These are phyloP conservation scores for Lagerstroemia speciosa DNA, from an alignment of 345 rosid species.

Conservation along the genomic window DNA sequence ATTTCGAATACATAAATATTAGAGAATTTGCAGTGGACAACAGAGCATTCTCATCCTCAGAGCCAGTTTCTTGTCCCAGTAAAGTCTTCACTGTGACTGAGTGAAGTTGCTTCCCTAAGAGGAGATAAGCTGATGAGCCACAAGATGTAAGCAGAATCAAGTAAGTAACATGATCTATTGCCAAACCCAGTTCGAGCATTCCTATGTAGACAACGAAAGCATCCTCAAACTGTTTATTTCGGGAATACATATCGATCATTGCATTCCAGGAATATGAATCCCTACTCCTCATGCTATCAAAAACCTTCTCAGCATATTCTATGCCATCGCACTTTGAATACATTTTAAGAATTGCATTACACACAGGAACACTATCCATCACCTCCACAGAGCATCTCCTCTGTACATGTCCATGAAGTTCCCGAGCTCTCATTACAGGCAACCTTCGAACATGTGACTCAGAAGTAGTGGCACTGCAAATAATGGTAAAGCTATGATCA, in stretches of 20 bases:
- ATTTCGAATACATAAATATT: conserved; percentile 14
- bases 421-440: background rate
- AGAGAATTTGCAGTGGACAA: conserved; percentile 9
- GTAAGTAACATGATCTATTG: background rate
- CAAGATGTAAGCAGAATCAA: background rate
- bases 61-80: background rate
- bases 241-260: background rate
- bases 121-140: background rate
- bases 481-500: background rate
- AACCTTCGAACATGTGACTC: background rate
- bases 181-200: background rate
- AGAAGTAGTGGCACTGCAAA: background rate
- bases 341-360: background rate
- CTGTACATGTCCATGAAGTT: background rate
- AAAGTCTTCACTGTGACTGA: background rate
- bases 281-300: background rate
- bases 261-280: conserved; percentile 4
- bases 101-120: background rate
- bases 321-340: background rate
- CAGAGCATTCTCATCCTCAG: background rate
- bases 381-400: background rate
- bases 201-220: background rate
- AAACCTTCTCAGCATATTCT: background rate
- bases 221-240: background rate
- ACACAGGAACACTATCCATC: background rate